These are phyloP conservation scores for Digitaria exilis DNA, from an alignment of 202 grass and related monocot genomes.

Conservation along the genomic window DNA sequence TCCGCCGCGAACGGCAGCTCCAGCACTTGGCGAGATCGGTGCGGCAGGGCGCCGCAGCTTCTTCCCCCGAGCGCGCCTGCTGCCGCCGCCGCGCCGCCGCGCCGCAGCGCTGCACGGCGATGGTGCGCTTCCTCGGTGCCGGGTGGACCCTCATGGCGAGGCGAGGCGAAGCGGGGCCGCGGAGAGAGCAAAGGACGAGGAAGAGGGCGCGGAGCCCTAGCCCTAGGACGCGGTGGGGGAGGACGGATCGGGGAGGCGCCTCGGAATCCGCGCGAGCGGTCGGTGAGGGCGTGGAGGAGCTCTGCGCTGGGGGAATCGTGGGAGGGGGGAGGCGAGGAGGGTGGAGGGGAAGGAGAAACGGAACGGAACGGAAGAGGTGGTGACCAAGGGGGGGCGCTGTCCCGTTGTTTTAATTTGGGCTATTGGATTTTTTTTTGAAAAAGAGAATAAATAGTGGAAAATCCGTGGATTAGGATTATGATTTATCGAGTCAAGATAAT, in stretches of 20 bases:
- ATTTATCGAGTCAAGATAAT: neutral
- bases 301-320: neutral
- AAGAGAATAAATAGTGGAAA: neutral
- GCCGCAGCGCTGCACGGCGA: slow-evolving; percentile 58
- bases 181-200: neutral
- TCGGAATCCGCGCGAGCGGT: slow-evolving; percentile 16
- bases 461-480: neutral
- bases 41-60: slow-evolving; percentile 91
- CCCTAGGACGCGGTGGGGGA: neutral
- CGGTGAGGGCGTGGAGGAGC: neutral
- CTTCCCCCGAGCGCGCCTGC: slow-evolving; percentile 47
- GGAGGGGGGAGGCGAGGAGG: neutral
- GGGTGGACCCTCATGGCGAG: slow-evolving; percentile 78
- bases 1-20: slow-evolving; percentile 94
- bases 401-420: neutral
- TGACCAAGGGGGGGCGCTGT: neutral
- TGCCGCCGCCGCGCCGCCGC: neutral
- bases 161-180: no score
- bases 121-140: slow-evolving; percentile 78
- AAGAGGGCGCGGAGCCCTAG: slow-evolving; percentile 13
- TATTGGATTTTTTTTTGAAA: neutral
- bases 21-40: slow-evolving; percentile 90
- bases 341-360: neutral
- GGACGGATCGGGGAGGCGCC: slow-evolving; percentile 25
- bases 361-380: neutral